These are phyloP conservation scores for Mediolabrus comicus DNA, from an alignment of 108 stramenopile species.

Conservation along the genomic window DNA sequence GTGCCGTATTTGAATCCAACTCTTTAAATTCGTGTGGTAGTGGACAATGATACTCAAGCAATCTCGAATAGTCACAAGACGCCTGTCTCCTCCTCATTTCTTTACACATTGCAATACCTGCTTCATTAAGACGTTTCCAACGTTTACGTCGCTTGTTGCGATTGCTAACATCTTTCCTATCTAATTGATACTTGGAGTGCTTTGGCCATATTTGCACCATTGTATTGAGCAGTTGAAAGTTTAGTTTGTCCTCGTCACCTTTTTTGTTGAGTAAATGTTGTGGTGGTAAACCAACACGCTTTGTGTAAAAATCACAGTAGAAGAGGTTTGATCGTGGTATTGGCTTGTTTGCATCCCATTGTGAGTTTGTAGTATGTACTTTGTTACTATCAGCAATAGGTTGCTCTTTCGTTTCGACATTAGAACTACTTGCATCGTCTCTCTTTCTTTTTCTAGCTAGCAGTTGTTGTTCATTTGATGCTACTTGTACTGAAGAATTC, in stretches of 20 bases:
- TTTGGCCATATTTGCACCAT: conserved; percentile 35
- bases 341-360: conserved; percentile 38
- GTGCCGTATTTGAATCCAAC: conserved; percentile 5
- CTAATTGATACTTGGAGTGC: neutral
- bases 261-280: conserved; percentile 35
- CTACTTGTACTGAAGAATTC: neutral
- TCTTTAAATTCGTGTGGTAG: conserved; percentile 30
- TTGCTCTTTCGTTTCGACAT: conserved; percentile 11
- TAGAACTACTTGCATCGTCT: conserved; percentile 2
- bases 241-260: neutral
- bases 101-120: conserved; percentile 56
- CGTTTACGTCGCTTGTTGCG: conserved; percentile 39
- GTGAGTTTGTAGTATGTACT: neutral
- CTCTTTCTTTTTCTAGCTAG: neutral
- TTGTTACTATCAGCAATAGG: conserved; percentile 21
- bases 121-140: conserved; percentile 48
- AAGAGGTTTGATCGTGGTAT: conserved; percentile 48
- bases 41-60: conserved; percentile 67
- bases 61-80: conserved; percentile 66
- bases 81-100: conserved; percentile 42
- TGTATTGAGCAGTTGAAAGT: conserved; percentile 35
- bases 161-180: neutral
- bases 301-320: conserved; percentile 45
- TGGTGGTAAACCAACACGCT: conserved; percentile 41
- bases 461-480: neutral